Conservation (phyloP, 306 rosid species). For the Citrullus colocynthis region DNA sequence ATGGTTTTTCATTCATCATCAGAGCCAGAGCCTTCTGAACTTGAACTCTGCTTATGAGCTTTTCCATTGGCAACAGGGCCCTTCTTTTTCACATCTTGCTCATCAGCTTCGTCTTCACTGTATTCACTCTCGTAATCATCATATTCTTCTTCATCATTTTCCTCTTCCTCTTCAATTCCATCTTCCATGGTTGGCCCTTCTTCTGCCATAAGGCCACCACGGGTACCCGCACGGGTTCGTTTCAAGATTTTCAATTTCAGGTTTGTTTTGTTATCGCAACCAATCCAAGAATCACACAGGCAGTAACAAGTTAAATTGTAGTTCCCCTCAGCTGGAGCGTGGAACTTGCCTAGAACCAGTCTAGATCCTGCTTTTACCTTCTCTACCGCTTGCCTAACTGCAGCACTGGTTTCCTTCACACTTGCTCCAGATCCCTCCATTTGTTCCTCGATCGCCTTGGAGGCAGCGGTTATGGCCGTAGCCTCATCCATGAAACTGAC, state of each 20-base stretch:
- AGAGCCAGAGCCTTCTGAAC: slow-evolving; percentile 28
- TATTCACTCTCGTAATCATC: slow-evolving; percentile 55
- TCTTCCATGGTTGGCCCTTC: slow-evolving; percentile 35
- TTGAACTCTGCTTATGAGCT: slow-evolving; percentile 5
- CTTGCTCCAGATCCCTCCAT: slow-evolving; percentile 85
- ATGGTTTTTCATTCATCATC: slow-evolving; percentile 23
- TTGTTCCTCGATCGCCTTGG: slow-evolving; percentile 83
- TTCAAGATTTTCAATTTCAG: slow-evolving; percentile 66
- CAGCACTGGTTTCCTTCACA: slow-evolving; percentile 59
- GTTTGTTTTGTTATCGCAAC: slow-evolving; percentile 68
- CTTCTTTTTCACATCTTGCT: slow-evolving; percentile 23
- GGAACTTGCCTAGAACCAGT: slow-evolving; percentile 71
- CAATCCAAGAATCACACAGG: slow-evolving; percentile 90
- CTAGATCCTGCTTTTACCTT: slow-evolving; percentile 79
- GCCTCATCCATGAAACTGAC: slow-evolving; percentile 89
- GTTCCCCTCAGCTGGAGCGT: slow-evolving; percentile 86
- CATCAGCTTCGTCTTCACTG: slow-evolving; percentile 47
- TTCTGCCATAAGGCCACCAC: slow-evolving; percentile 43
- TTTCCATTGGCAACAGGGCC: slow-evolving; percentile 34
- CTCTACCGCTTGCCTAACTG: slow-evolving; percentile 63
- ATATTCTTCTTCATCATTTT: slow-evolving; percentile 46
- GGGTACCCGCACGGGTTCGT: slow-evolving; percentile 87
- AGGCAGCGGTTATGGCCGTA: slow-evolving; percentile 70
- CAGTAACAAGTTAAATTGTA: slow-evolving; percentile 74
- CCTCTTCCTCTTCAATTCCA: slow-evolving; percentile 54